These are phyloP conservation scores for Vachellia pachyceras DNA, from an alignment of 306 rosid species.

Conservation along the genomic window DNA sequence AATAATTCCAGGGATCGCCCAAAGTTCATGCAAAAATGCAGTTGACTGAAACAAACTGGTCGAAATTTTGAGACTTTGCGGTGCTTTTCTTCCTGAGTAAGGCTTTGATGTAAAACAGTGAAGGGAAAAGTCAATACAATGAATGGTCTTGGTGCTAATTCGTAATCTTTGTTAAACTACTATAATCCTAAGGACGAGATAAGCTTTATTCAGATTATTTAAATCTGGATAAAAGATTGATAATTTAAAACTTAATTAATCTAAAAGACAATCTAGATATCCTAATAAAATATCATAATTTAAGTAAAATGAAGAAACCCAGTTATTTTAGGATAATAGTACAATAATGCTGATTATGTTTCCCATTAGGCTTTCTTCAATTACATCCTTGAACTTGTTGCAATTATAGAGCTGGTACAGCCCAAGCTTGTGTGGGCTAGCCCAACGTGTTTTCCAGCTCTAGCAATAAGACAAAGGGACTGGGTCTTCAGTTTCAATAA, in stretches of 20 bases:
- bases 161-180: background rate
- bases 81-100: background rate
- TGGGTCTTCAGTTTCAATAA: background rate
- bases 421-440: background rate
- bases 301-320: background rate
- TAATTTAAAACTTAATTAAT: no score
- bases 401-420: background rate
- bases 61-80: background rate
- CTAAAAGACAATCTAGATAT: background rate
- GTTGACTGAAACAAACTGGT: constrained; percentile 22
- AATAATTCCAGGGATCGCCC: background rate
- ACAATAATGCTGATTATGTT: background rate
- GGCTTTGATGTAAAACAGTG: background rate
- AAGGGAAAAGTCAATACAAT: background rate
- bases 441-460: background rate
- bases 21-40: background rate
- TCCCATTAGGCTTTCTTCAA: constrained; percentile 1
- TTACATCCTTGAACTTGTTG: constrained; percentile 8
- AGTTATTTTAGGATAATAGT: background rate
- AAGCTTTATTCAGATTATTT: background rate
- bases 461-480: background rate
- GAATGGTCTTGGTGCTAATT: background rate
- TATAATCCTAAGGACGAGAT: background rate
- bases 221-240: background rate
- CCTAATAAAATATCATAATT: background rate